Evolutionary conservation across 169 alveolate genomes (phyloP), one percentile per base, ranked within the genome.

Genomic region (Plasmodium malariae): DNA sequence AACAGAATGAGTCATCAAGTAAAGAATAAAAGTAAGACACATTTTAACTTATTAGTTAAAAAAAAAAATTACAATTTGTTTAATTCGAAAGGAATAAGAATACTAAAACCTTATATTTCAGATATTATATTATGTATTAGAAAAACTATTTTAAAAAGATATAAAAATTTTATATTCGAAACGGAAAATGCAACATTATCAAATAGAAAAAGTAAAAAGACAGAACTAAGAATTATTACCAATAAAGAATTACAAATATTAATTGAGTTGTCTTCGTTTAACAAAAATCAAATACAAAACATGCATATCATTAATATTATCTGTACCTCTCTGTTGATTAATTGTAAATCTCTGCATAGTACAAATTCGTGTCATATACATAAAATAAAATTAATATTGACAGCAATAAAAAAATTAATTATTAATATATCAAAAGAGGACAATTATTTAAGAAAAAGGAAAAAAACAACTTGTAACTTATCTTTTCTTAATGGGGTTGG

Each of bases 211-310:
- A 86, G 49, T 2, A 57, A 70, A 36, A 86, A 21, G 21, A 26
- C 48, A 11, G 87, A 54, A 21, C 17, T 86, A 28, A 55, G 24
- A 55, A 55, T 86, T 86, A 62, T 86, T 70, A 70, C 17, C 32
- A 59, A 86, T 86, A 86, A 86, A 59, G 92, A 86, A 45, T 45
- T 86, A 21, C 51, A 86, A 49, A 86, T 86, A 17, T 40, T 86
- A 68, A 86, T 86, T 43, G 92, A 86, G 59, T 70, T 86, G 5
- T 68, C 92, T n/a, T n/a, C 92, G n/a, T 32, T 86, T 28, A 86
- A 86, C n/a, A 69, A 69, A 69, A 70, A 86, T 63, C 63, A 69
- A 34, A 63, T 48, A 26, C 26, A 70, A 24, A 86, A 70, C 11
- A 69, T 86, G n/a, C 86, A 86, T 49, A 49, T 86, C 51, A 70